Base-by-base conservation (phyloP, 768 basidiomycete species). In the Mycena polygramma region DNA sequence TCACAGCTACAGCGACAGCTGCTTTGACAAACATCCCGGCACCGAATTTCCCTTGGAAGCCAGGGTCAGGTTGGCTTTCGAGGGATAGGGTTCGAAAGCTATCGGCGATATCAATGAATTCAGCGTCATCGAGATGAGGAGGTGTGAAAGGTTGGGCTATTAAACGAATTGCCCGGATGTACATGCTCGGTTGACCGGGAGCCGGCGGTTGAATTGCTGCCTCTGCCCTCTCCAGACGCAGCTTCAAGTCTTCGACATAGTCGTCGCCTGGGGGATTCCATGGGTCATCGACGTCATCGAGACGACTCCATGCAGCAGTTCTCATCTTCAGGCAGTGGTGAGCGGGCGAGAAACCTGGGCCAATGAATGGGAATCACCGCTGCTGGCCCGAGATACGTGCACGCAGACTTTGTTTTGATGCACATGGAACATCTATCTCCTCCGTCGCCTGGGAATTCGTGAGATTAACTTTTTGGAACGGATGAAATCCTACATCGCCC, bases 11-110 rank as follows among this genome's bases (percentile, higher is more conserved):
- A 8, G 19, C 20, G 4, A 59, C 35, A 8, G 41, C 58, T 0
- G 24, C n/a, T 37, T 51, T 60, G 2, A 67, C 66, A 24, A 67
- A 19, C 57, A 30, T n/a, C 2, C 24, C 57, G 7, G 65, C 35
- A 24, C 65, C 52, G 7, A 57, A 66, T 43, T 58, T 58, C 2
- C 67, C 67, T n/a, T 48, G 67, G 54, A 62, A 68, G 2, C 59
- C 67, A 17, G 60, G 53, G 7, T 62, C 36, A 10, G 37, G 30
- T 15, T 41, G 7, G 22, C 19, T 51, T 8, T 54, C 36, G n/a
- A 68, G 45, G 1, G 67, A 68, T 20, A 68, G 59, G 1, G 51
- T 46, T n/a, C 43, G 17, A 10, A 61, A 62, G 10, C 59, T 60
- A 17, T 54, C 52, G 20, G 51, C 24, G 13, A 61, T 26, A 17